Conservation (phyloP, 495 filamentous ascomycete species). For the Xylaria grammica region DNA sequence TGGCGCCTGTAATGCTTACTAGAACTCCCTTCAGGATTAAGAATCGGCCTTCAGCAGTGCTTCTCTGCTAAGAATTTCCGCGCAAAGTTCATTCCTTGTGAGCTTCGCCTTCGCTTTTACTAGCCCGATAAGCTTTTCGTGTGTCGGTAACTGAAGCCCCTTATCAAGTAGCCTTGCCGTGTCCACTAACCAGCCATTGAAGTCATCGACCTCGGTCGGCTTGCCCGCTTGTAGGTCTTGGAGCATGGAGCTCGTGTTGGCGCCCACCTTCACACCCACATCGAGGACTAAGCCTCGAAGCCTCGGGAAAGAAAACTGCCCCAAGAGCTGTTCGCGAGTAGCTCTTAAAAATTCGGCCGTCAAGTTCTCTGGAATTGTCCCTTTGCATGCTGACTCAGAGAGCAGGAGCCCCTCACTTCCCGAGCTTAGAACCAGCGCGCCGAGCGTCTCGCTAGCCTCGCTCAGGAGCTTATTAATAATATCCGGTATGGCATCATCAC, state of each 20-base stretch:
- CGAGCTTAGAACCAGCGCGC: slow-evolving; percentile 43
- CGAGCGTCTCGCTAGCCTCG: slow-evolving; percentile 67
- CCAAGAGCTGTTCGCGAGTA: slow-evolving; percentile 56
- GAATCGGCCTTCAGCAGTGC: not conserved
- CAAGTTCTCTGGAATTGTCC: not conserved
- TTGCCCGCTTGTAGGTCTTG: slow-evolving; percentile 70
- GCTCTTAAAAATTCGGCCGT: slow-evolving; percentile 61
- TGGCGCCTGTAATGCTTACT: no score
- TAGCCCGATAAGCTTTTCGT: slow-evolving; percentile 37
- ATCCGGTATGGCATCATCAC: slow-evolving; percentile 59
- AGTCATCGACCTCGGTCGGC: slow-evolving; percentile 77
- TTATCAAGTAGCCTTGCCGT: slow-evolving; percentile 36
- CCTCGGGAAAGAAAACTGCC: slow-evolving; percentile 30
- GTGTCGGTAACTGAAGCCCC: slow-evolving; percentile 27
- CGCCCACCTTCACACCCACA: slow-evolving; percentile 64
- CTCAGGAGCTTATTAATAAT: slow-evolving; percentile 59
- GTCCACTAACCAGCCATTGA: slow-evolving; percentile 81
- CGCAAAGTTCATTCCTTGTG: slow-evolving; percentile 28
- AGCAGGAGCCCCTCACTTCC: slow-evolving; percentile 32
- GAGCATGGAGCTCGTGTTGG: slow-evolving; percentile 80
- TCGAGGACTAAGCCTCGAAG: slow-evolving; percentile 33
- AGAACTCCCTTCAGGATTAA: not conserved
- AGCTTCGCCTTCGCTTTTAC: slow-evolving; percentile 31
- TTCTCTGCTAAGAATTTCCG: slow-evolving; percentile 15
- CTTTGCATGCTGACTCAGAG: not conserved